Conservation (phyloP, 495 filamentous ascomycete genomes). For the Xylaria grammica region DNA sequence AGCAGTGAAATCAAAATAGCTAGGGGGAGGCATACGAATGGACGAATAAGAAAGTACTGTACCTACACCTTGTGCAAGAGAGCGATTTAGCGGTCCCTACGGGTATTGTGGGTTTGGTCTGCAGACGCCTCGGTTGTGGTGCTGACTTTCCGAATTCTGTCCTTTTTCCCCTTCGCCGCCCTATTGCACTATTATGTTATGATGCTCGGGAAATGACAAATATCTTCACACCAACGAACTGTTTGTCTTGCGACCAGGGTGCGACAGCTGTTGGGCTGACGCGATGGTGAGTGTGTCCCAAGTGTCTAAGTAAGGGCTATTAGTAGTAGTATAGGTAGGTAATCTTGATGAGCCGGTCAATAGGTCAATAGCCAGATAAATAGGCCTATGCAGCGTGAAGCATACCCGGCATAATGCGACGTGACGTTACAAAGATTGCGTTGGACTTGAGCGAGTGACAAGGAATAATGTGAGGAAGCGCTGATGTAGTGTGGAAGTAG, state of each 20-base stretch:
- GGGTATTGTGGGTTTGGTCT: slow-evolving; percentile 10
- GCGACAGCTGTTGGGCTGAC: slow-evolving; percentile 16
- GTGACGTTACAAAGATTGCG: slow-evolving; percentile 25
- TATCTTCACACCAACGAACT: slow-evolving; percentile 20
- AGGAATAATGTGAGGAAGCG: slow-evolving; percentile 7
- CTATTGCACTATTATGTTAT: slow-evolving; percentile 22
- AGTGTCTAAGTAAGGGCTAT: neutral
- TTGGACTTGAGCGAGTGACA: slow-evolving; percentile 6
- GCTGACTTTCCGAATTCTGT: slow-evolving; percentile 19
- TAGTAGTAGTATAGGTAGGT: neutral
- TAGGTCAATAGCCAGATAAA: slow-evolving; percentile 17
- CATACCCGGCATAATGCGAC: slow-evolving; percentile 24
- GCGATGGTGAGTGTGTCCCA: slow-evolving; percentile 23
- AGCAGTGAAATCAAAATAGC: neutral
- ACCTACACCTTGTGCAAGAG: slow-evolving; percentile 11
- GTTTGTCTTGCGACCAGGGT: slow-evolving; percentile 14
- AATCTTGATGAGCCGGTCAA: slow-evolving; percentile 21
- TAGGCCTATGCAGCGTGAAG: slow-evolving; percentile 17
- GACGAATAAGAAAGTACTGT: neutral
- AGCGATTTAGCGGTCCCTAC: slow-evolving; percentile 1
- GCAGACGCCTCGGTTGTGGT: slow-evolving; percentile 18
- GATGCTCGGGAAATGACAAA: slow-evolving; percentile 27
- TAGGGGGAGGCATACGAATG: neutral
- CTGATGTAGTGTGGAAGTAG: neutral
- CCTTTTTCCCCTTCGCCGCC: slow-evolving; percentile 6